Evolutionary conservation across 2,329 filamentous ascomycete genomes (phyloP).

Genomic region (Karstenula rhodostoma): DNA sequence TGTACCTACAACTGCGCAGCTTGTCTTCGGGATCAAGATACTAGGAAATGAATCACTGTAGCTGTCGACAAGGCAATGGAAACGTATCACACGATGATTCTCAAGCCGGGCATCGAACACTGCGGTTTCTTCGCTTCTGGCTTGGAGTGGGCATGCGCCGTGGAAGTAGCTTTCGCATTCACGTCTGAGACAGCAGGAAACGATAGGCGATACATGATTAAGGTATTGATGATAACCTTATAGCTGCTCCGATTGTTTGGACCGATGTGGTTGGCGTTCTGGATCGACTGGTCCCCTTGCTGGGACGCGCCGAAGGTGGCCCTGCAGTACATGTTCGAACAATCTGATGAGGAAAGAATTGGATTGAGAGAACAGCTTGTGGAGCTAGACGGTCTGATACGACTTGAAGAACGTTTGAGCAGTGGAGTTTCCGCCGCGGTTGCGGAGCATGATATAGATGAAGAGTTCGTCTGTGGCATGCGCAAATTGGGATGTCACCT

Average conservation of each 20-base stretch:
- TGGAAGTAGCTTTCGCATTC: not conserved
- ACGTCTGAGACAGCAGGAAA: not conserved
- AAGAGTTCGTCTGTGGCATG: too few species aligned
- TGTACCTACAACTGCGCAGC: not conserved
- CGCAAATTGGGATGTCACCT: too few species aligned
- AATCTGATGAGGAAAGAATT: too few species aligned
- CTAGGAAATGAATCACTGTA: not conserved
- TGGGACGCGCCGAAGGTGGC: not conserved
- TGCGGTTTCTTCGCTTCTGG: not conserved
- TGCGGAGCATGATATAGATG: too few species aligned
- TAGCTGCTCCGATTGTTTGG: not conserved
- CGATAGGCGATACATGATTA: not conserved
- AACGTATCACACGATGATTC: not conserved
- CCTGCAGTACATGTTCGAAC: not conserved
- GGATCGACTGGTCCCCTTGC: not conserved
- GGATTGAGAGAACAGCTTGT: too few species aligned
- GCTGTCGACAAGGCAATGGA: not conserved
- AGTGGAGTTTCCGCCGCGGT: too few species aligned
- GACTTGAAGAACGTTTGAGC: too few species aligned
- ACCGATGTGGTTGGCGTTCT: slow-evolving; percentile 7
- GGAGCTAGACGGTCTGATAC: too few species aligned
- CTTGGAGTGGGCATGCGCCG: not conserved
- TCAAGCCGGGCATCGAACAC: not conserved
- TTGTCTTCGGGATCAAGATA: not conserved
- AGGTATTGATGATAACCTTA: not conserved